Conservation (phyloP, 73 alveolate species). For the Paraurostyla sp. region DNA sequence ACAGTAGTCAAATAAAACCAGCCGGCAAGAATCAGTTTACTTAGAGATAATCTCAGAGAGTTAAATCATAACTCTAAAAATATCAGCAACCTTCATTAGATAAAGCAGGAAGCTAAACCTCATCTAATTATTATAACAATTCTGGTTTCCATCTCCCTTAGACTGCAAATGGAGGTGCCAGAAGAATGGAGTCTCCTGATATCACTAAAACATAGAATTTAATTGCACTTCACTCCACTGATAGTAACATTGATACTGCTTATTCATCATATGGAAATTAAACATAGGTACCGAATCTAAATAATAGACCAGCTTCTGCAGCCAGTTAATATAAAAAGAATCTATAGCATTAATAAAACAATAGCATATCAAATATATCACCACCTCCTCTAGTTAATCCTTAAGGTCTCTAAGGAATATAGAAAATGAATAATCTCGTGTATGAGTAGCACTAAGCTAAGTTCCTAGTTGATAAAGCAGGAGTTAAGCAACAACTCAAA, state of each 20-base stretch:
- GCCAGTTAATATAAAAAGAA: neutral
- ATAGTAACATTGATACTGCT: no score
- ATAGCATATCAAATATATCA: neutral
- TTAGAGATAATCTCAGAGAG: constrained; percentile 18
- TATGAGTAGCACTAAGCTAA: constrained; percentile 19
- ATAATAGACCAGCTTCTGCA: constrained; percentile 3
- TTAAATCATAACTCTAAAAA: constrained; percentile 26
- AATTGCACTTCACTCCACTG: no score
- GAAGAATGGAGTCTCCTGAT: constrained; percentile 48
- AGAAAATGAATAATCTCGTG: constrained; percentile 11
- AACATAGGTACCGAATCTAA: no score
- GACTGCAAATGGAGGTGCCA: constrained; percentile 15
- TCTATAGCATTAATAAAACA: neutral
- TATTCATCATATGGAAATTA: no score
- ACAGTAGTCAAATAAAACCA: neutral
- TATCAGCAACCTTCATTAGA: neutral
- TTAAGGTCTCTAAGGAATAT: constrained; percentile 26
- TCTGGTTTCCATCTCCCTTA: neutral
- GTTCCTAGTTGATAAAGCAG: neutral
- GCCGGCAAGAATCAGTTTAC: neutral
- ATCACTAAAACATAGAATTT: neutral
- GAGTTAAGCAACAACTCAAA: no score
- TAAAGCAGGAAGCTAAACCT: neutral
- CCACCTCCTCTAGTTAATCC: constrained; percentile 24
- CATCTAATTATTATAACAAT: neutral